Evolutionary conservation across 192 early-diverging fungal species (phyloP), one percentile per base, ranked within the genome.

Genomic region (Umbelopsis ramanniana): DNA sequence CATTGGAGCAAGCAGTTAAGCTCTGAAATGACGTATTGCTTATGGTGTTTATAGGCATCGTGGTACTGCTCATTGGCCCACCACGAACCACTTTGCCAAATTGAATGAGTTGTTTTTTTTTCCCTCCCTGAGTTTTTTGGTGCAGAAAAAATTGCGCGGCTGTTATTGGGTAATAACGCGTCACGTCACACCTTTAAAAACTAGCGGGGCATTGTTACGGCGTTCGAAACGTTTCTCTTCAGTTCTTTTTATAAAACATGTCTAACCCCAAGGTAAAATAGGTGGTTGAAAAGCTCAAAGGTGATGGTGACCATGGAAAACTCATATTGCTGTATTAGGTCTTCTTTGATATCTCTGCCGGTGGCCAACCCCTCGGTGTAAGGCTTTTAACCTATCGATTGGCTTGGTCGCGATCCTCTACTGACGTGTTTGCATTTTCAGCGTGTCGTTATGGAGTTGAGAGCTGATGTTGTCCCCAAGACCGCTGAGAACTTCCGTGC

Each of bases 401-500:
- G 7, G 17, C 43, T 21, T 40, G n/a, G 21, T 24, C 17, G 17
- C 50, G 29, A 53, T 22, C 29, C 38, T 66, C n/a, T 37, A 35
- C 69, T 24, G 19, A 24, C 33, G 8, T 66, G 0, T 69, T 60
- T 21, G 26, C 26, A 29, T 22, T 73, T 67, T 67, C 76, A 86
- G 85, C 79, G 82, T 69, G 83, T 87, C 63, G 77, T 79, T 43
- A 88, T 93, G 86, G 90, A 93, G 77, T 83, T 93, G 74, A 76
- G 80, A 67, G 73, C 73, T 50, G 88, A 94, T 74, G 84, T 90
- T 75, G 83, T 84, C 69, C 92, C 92, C 78, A 88, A 84, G 81
- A 89, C 88, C 33, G 96, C 95, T 76, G 96, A 99, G 84, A 99
- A 99, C 93, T 99, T 98, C 89, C 92, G 95, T 53, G 93, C 92